Conservation (phyloP, 163 green algal genomes). For the Chloromonas sp. region DNA sequence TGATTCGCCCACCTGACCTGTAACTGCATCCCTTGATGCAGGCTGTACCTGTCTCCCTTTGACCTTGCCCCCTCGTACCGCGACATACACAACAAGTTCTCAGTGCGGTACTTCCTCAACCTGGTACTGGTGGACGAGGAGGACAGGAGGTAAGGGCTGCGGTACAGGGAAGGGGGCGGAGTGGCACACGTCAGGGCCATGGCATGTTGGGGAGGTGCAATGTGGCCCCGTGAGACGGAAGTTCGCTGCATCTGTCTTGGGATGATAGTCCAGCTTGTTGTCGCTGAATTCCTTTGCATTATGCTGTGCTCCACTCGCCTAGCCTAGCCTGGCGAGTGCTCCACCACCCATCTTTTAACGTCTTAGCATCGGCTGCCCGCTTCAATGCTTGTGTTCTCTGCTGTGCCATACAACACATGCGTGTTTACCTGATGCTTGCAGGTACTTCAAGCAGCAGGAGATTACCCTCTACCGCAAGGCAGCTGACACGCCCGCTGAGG, state of each 20-base stretch:
- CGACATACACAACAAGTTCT: conserved; percentile 94
- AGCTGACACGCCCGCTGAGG: neutral
- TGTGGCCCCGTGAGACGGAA: neutral
- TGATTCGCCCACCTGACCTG: no score
- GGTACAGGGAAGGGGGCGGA: neutral
- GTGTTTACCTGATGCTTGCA: conserved; percentile 11
- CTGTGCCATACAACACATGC: neutral
- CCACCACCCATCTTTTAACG: neutral
- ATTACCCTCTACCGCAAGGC: conserved; percentile 59
- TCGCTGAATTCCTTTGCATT: no score
- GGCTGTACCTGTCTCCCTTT: conserved; percentile 91
- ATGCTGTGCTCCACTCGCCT: no score
- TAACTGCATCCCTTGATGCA: conserved; percentile 11
- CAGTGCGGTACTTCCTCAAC: conserved; percentile 96
- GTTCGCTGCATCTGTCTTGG: no score
- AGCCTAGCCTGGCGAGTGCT: no score
- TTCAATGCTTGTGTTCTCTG: neutral
- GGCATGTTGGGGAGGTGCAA: neutral
- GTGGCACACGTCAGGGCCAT: neutral
- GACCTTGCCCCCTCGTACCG: conserved; percentile 91
- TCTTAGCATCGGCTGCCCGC: neutral
- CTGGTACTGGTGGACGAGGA: conserved; percentile 98
- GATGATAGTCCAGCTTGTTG: no score
- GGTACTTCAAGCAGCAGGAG: conserved; percentile 99
- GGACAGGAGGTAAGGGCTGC: conserved; percentile 39